phyloP scores from a whole-genome alignment of 2,329 filamentous ascomycete species.

The Pyrenophora teres region DNA sequence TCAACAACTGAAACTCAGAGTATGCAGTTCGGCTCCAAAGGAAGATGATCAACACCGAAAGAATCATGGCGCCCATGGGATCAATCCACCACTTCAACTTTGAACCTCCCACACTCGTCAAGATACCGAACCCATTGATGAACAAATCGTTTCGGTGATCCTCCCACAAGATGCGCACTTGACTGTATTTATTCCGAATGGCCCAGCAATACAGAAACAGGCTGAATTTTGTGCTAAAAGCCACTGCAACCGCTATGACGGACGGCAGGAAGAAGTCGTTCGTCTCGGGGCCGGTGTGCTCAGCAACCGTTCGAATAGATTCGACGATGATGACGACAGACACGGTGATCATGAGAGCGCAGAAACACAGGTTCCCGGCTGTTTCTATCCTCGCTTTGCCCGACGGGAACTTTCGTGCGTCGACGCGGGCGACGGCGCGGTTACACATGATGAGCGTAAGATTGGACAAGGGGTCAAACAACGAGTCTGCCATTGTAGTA shows the following conservation, averaged over 20 bases:
- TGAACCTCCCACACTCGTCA: constrained; percentile 87
- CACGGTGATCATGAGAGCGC: constrained; percentile 92
- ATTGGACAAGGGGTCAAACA: constrained; percentile 92
- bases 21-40: constrained; percentile 89
- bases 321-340: constrained; percentile 92
- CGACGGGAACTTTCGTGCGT: constrained; percentile 83
- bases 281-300: constrained; percentile 49
- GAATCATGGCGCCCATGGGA: constrained; percentile 83
- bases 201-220: constrained; percentile 94
- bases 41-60: constrained; percentile 76
- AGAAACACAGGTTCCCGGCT: constrained; percentile 93
- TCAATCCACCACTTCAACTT: constrained; percentile 96
- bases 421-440: constrained; percentile 85
- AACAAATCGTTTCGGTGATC: constrained; percentile 97
- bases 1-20: constrained; percentile 85
- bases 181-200: constrained; percentile 86
- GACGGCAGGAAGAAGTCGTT: constrained; percentile 79
- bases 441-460: constrained; percentile 84
- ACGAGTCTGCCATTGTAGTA: constrained; percentile 93
- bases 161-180: constrained; percentile 91
- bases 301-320: constrained; percentile 71
- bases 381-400: constrained; percentile 95
- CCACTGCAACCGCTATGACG: constrained; percentile 80
- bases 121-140: constrained; percentile 90
- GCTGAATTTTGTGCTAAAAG: constrained; percentile 80